Conservation (phyloP, 257 asterid species). For the Nicotiana undulata region DNA sequence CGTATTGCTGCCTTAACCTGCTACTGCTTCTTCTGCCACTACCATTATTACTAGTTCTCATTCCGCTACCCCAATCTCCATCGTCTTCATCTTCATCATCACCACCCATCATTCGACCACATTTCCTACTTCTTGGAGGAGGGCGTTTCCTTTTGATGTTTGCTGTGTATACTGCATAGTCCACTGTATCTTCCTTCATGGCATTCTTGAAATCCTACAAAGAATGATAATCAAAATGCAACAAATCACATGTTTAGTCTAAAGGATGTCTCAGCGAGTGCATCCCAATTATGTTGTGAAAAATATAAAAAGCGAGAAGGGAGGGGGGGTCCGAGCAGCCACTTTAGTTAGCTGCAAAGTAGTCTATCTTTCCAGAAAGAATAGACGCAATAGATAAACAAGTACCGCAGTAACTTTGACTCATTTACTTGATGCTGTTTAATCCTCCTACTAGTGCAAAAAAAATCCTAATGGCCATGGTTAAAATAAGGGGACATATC, state of each 20-base stretch:
- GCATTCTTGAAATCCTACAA: conserved; percentile 38
- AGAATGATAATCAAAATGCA: background rate
- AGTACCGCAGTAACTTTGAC: background rate
- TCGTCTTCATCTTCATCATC: conserved; percentile 24
- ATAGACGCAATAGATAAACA: background rate
- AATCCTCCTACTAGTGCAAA: background rate
- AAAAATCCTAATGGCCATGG: background rate
- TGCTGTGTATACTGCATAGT: conserved; percentile 32
- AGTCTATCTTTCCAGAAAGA: background rate
- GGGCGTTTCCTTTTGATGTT: conserved; percentile 36
- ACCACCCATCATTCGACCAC: conserved; percentile 17
- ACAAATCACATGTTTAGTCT: background rate
- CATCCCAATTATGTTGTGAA: background rate
- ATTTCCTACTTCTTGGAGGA: conserved; percentile 25
- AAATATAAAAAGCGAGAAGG: too few species aligned
- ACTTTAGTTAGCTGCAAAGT: background rate
- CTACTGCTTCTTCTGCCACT: conserved; percentile 43
- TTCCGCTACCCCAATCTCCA: conserved; percentile 35
- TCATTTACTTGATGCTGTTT: background rate
- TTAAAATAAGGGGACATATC: background rate
- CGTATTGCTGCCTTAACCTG: conserved; percentile 56
- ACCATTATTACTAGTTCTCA: conserved; percentile 37
- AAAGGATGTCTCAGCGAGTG: background rate
- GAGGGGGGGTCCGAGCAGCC: background rate
- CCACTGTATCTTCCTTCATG: conserved; percentile 37